phyloP scores from a whole-genome alignment of 805 yeast species.

The Nakazawaea ishiwadae region DNA sequence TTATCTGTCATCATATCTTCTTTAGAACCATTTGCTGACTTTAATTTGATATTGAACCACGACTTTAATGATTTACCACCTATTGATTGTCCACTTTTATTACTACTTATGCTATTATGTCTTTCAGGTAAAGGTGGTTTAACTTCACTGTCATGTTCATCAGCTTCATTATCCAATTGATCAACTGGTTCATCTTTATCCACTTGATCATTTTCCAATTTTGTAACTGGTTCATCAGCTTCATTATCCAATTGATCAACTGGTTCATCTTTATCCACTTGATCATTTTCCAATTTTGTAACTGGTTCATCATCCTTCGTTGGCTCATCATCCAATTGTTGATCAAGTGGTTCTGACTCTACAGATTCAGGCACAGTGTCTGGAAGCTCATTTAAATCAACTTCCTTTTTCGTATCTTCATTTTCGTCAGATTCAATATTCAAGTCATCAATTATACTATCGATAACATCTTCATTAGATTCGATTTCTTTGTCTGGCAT shows the following conservation, averaged over 20 bases:
- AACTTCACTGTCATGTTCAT: constrained; percentile 5
- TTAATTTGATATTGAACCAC: constrained; percentile 11
- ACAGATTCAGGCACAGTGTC: not conserved
- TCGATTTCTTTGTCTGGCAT: not conserved
- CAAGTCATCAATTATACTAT: not conserved
- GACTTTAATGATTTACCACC: constrained; percentile 9
- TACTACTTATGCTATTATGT: constrained; percentile 6
- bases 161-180: constrained; percentile 17
- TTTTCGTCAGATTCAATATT: no score
- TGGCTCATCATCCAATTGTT: no score
- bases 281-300: no score
- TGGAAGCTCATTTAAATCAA: not conserved
- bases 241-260: no score
- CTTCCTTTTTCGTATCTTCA: no score
- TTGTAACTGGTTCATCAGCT: not conserved
- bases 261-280: no score
- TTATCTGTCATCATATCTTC: constrained; percentile 1
- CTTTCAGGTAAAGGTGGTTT: constrained; percentile 9
- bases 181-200: constrained; percentile 18
- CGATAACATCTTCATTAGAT: not conserved
- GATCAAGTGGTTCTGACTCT: not conserved
- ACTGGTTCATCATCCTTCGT: no score
- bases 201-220: not conserved
- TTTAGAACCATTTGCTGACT: constrained; percentile 5
- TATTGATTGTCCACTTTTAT: constrained; percentile 3